phyloP scores from a whole-genome alignment of 1,284 basidiomycete species.

The Ganoderma resinaceum region DNA sequence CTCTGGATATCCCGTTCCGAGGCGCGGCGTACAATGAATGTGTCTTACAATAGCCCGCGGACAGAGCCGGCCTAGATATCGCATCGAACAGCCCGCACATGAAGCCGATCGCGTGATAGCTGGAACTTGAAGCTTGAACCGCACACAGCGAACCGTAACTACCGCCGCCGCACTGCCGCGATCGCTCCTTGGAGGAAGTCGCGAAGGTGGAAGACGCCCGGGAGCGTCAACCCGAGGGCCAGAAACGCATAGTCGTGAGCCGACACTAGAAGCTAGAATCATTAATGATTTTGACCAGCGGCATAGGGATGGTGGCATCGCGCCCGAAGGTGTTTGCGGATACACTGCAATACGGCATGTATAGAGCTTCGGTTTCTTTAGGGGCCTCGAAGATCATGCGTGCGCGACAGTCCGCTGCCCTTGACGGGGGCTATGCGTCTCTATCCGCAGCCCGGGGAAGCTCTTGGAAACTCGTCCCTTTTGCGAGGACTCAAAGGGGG shows the following conservation, averaged over 20 bases:
- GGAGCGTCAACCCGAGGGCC: not conserved
- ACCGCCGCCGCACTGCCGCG: not conserved
- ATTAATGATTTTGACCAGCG: not conserved
- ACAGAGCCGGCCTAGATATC: not conserved
- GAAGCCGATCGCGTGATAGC: not conserved
- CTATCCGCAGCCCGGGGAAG: not conserved
- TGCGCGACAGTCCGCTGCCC: not conserved
- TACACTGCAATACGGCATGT: not conserved
- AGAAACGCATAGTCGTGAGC: not conserved
- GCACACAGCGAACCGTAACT: not conserved
- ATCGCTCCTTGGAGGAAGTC: not conserved
- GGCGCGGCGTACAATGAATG: not conserved
- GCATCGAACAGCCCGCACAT: not conserved
- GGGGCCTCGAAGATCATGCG: not conserved
- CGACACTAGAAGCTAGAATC: not conserved
- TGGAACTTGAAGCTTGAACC: not conserved
- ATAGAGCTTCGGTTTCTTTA: not conserved
- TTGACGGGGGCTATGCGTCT: not conserved
- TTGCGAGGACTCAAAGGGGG: not conserved
- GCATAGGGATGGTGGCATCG: not conserved
- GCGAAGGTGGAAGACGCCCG: not conserved
- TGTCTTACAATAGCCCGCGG: not conserved
- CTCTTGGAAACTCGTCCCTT: not conserved
- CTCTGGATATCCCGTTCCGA: not conserved
- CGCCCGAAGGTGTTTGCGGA: conserved; percentile 6